phyloP scores from a whole-genome alignment of 2,329 filamentous ascomycete genomes.

The Neofusicoccum kwambonambiense region DNA sequence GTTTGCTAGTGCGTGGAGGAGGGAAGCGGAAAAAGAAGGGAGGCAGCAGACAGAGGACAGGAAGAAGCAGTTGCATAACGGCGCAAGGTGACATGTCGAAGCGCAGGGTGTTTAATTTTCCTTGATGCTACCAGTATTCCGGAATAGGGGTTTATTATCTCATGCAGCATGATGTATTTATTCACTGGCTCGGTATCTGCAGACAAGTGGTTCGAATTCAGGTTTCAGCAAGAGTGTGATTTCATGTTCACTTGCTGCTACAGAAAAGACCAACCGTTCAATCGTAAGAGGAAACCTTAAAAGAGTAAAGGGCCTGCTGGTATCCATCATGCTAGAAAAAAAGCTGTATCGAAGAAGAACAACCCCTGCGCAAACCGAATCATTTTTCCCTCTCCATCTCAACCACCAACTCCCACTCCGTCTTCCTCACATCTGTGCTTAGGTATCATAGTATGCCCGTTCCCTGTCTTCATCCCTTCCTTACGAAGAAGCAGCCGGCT shows the following conservation, averaged over 20 bases:
- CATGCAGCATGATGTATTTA: too few relatives aligned
- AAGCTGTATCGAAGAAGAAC: background rate
- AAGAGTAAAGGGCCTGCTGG: background rate
- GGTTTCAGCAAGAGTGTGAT: background rate
- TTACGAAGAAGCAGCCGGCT: background rate
- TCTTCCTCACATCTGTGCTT: background rate
- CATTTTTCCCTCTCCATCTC: background rate
- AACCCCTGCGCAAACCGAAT: background rate
- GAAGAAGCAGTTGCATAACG: too few relatives aligned
- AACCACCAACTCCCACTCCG: background rate
- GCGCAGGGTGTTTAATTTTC: too few relatives aligned
- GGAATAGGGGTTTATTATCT: too few relatives aligned
- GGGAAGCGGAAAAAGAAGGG: too few relatives aligned
- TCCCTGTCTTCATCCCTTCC: background rate
- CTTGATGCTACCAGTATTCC: too few relatives aligned
- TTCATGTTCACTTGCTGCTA: background rate
- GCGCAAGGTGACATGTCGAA: too few relatives aligned
- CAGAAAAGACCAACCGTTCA: background rate
- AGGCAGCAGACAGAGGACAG: too few relatives aligned
- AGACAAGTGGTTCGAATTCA: too few relatives aligned
- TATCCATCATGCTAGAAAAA: background rate
- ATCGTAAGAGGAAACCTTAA: background rate
- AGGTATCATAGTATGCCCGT: slow-evolving; percentile 1
- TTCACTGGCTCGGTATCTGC: too few relatives aligned
- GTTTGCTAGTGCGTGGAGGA: too few relatives aligned